These are phyloP conservation scores for Aspergillus eucalypticola DNA, from an alignment of 2,329 filamentous ascomycete species.

Conservation along the genomic window DNA sequence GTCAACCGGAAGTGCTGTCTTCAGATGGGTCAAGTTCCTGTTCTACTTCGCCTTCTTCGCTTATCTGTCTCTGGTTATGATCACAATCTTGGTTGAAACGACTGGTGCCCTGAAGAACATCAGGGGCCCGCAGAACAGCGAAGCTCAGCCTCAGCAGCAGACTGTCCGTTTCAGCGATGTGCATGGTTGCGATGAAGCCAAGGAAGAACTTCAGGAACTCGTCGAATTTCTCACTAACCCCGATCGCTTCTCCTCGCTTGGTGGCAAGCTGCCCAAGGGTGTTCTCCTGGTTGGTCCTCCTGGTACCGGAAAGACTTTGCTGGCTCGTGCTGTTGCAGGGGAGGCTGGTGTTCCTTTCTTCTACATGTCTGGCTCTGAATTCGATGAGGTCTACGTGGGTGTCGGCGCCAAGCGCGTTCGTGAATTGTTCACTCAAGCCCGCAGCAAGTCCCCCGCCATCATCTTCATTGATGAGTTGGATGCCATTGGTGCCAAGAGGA, in stretches of 20 bases:
- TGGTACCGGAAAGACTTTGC: constrained; percentile 94
- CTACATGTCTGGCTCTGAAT: constrained; percentile 99
- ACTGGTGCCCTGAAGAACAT: constrained; percentile 78
- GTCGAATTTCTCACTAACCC: constrained; percentile 95
- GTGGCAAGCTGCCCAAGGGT: constrained; percentile 95
- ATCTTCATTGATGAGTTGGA: constrained; percentile 95
- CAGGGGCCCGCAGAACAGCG: constrained; percentile 68
- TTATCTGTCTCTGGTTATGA: constrained; percentile 75
- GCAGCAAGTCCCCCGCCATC: constrained; percentile 83
- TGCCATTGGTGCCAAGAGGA: constrained; percentile 90
- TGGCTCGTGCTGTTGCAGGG: constrained; percentile 92
- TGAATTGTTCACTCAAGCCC: constrained; percentile 82
- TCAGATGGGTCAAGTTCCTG: constrained; percentile 89
- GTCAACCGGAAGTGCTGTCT: constrained; percentile 73
- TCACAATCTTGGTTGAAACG: constrained; percentile 81
- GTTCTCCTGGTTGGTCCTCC: constrained; percentile 92
- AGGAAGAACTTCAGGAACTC: constrained; percentile 94
- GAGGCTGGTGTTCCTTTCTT: constrained; percentile 98
- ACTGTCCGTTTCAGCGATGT: constrained; percentile 90
- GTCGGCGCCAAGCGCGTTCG: constrained; percentile 95
- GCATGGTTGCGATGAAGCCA: constrained; percentile 96
- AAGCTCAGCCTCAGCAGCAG: constrained; percentile 90
- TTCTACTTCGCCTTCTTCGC: constrained; percentile 74
- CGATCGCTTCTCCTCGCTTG: constrained; percentile 87
- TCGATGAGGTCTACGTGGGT: constrained; percentile 97